These are phyloP conservation scores for Paraphaeosphaeria minitans DNA, from an alignment of 2,329 filamentous ascomycete species.

Conservation along the genomic window DNA sequence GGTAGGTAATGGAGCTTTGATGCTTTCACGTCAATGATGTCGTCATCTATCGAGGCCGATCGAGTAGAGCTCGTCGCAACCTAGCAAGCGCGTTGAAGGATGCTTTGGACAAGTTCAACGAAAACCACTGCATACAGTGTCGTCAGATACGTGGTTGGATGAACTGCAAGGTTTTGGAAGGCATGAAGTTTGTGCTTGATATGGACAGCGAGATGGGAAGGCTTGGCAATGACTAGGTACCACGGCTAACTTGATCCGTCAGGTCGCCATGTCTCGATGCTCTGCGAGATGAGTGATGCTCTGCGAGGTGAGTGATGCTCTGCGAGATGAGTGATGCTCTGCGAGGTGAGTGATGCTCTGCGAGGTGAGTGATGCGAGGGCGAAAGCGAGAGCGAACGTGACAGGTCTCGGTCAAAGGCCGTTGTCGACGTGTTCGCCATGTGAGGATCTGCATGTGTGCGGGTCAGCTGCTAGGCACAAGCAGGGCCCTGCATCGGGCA, in stretches of 20 bases:
- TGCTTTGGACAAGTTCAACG: not conserved
- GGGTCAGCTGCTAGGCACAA: not conserved
- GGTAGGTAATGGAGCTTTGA: slow-evolving; percentile 12
- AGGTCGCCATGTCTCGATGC: not conserved
- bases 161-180: not conserved
- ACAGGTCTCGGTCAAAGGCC: not conserved
- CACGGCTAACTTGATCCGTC: not conserved
- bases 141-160: not conserved
- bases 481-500: not conserved
- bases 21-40: slow-evolving; percentile 11
- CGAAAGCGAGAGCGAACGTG: not conserved
- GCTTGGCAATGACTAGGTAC: not conserved
- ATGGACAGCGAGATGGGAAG: not conserved
- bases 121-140: not conserved
- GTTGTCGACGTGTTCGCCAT: not conserved
- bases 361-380: too few relatives aligned
- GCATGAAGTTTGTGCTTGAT: not conserved
- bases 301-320: not conserved
- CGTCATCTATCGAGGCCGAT: slow-evolving; percentile 10
- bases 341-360: not conserved
- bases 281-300: too few relatives aligned
- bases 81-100: not conserved
- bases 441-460: slow-evolving; percentile 4
- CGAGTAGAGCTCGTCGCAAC: not conserved
- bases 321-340: not conserved